Evolutionary conservation across 2,329 filamentous ascomycete genomes (phyloP).

Genomic region (Neonectria faginata): DNA sequence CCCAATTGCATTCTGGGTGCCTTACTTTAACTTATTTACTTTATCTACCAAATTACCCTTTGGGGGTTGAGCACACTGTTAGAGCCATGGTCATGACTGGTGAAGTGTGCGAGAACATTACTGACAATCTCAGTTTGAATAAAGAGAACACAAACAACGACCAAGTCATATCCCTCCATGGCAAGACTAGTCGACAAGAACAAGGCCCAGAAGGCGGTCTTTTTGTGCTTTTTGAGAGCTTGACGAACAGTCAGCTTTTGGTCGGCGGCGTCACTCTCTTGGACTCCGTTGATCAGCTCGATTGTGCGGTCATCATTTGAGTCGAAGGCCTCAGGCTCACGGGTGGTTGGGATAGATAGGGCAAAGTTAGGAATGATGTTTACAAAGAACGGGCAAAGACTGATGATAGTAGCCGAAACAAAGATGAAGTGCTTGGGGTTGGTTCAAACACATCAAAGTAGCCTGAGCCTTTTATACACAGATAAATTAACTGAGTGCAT

Average conservation of each 20-base stretch:
- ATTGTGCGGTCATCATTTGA: not conserved
- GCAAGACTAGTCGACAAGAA: slow-evolving; percentile 12
- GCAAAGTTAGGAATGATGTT: too few species aligned
- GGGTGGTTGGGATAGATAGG: too few species aligned
- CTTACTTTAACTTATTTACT: too few species aligned
- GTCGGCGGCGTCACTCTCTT: slow-evolving; percentile 6
- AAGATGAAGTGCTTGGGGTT: not conserved
- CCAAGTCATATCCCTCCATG: slow-evolving; percentile 1
- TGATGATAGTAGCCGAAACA: not conserved
- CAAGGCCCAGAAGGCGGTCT: slow-evolving; percentile 12
- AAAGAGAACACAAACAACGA: not conserved
- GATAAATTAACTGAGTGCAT: not conserved
- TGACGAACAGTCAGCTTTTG: not conserved
- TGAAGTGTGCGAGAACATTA: not conserved
- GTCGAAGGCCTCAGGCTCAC: not conserved
- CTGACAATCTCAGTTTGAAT: slow-evolving; percentile 49
- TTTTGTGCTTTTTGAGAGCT: slow-evolving; percentile 20
- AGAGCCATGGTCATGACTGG: not conserved
- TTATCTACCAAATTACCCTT: too few species aligned
- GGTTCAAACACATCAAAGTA: not conserved
- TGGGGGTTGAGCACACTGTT: not conserved
- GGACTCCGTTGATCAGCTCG: slow-evolving; percentile 2
- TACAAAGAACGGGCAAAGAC: too few species aligned
- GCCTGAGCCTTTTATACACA: not conserved
- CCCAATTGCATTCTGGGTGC: too few species aligned